Evolutionary conservation across 257 asterid species (phyloP).

Genomic region (Solanum microdontum): DNA sequence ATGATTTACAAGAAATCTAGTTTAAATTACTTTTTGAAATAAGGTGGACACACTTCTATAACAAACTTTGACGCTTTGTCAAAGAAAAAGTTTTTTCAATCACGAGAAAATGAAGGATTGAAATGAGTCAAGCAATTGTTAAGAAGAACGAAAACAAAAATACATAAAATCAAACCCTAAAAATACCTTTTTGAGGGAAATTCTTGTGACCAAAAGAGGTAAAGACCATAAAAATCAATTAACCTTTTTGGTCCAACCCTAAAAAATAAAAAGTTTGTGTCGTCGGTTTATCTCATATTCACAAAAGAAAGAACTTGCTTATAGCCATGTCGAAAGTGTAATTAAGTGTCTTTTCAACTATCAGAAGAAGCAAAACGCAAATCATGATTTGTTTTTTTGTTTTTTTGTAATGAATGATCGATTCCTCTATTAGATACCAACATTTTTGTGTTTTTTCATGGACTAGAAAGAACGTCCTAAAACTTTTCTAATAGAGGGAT

Average conservation of each 20-base stretch:
- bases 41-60: background rate
- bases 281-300: background rate
- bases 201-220: background rate
- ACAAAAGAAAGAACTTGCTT: background rate
- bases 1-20: background rate
- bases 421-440: background rate
- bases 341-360: background rate
- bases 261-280: background rate
- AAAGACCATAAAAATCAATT: background rate
- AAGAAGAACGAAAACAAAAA: background rate
- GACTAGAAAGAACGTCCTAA: background rate
- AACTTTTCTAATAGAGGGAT: background rate
- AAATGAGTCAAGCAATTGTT: background rate
- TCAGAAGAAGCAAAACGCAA: background rate
- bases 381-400: background rate
- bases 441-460: background rate
- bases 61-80: constrained; percentile 10
- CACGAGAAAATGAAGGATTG: constrained; percentile 8
- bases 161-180: background rate
- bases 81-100: constrained; percentile 1
- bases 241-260: background rate
- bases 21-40: background rate
- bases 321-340: background rate
- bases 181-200: background rate
- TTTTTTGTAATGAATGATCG: background rate